Conservation (phyloP, 2,329 filamentous ascomycete species). For the Pyrenochaeta sp. region DNA sequence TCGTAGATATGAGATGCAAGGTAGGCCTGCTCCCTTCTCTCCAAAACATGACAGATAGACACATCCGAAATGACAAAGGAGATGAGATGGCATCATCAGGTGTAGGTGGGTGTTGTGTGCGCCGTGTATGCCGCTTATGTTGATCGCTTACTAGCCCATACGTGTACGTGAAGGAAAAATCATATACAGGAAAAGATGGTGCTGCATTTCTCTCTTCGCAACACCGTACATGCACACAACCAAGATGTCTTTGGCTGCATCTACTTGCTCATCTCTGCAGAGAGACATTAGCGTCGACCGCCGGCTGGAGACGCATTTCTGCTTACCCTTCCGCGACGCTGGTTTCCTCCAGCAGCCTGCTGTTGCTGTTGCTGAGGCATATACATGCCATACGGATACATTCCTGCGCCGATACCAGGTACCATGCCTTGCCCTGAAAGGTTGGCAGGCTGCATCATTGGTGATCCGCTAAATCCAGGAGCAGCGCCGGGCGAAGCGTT, state of each 20-base stretch:
- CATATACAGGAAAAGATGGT: conserved; percentile 21
- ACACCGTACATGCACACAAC: conserved; percentile 13
- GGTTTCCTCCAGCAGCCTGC: conserved; percentile 54
- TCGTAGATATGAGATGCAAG: conserved; percentile 39
- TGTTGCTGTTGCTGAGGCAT: conserved; percentile 57
- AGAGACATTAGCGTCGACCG: conserved; percentile 29
- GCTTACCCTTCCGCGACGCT: conserved; percentile 62
- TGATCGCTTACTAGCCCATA: conserved; percentile 24
- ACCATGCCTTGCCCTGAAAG: conserved; percentile 51
- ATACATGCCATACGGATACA: conserved; percentile 62
- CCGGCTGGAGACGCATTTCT: conserved; percentile 31
- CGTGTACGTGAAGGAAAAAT: conserved; percentile 25
- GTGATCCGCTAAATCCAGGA: conserved; percentile 50
- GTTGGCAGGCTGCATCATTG: conserved; percentile 58
- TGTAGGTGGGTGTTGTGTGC: too few relatives aligned
- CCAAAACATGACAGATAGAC: conserved; percentile 26
- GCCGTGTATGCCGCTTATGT: conserved; percentile 17
- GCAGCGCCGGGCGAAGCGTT: conserved; percentile 51
- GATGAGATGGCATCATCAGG: conserved; percentile 20
- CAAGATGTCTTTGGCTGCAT: conserved; percentile 2
- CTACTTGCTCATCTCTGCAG: conserved; percentile 36
- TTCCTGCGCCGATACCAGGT: conserved; percentile 40
- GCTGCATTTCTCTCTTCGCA: conserved; percentile 17
- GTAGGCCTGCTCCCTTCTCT: conserved; percentile 44
- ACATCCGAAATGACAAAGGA: conserved; percentile 25